Evolutionary conservation across 2,329 filamentous ascomycete genomes (phyloP).

Genomic region (Penicillium sp.): DNA sequence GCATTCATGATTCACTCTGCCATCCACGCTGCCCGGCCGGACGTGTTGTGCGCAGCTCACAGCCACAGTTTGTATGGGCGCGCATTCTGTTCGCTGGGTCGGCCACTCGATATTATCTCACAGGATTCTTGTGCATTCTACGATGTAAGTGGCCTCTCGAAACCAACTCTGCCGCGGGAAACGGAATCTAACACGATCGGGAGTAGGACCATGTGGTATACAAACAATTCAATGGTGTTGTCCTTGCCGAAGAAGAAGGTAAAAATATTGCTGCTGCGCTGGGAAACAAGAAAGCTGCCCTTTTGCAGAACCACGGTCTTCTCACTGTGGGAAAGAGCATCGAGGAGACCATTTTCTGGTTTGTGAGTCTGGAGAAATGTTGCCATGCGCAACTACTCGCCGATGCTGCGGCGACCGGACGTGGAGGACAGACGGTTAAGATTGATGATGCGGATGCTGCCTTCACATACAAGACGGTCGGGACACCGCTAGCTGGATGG

Average conservation of each 20-base stretch:
- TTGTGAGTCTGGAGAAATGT: constrained; percentile 57
- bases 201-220: constrained; percentile 56
- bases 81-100: constrained; percentile 48
- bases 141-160: constrained; percentile 35
- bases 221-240: constrained; percentile 57
- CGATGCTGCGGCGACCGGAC: constrained; percentile 57
- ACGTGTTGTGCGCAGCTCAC: constrained; percentile 59
- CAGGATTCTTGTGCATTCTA: constrained; percentile 53
- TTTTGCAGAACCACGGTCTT: constrained; percentile 59
- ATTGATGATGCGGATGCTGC: constrained; percentile 69
- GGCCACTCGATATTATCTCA: constrained; percentile 50
- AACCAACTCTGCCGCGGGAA: background rate
- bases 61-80: constrained; percentile 59
- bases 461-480: constrained; percentile 69
- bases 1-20: constrained; percentile 58
- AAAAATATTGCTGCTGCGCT: constrained; percentile 54
- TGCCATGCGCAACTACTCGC: constrained; percentile 58
- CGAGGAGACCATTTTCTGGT: constrained; percentile 59
- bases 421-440: constrained; percentile 66
- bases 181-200: background rate
- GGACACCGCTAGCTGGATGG: constrained; percentile 64
- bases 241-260: constrained; percentile 58
- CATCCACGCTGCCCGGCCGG: constrained; percentile 59
- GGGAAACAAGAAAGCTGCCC: constrained; percentile 55
- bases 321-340: constrained; percentile 55